Conservation (phyloP, 2,329 filamentous ascomycete genomes). For the Fusarium globosum region DNA sequence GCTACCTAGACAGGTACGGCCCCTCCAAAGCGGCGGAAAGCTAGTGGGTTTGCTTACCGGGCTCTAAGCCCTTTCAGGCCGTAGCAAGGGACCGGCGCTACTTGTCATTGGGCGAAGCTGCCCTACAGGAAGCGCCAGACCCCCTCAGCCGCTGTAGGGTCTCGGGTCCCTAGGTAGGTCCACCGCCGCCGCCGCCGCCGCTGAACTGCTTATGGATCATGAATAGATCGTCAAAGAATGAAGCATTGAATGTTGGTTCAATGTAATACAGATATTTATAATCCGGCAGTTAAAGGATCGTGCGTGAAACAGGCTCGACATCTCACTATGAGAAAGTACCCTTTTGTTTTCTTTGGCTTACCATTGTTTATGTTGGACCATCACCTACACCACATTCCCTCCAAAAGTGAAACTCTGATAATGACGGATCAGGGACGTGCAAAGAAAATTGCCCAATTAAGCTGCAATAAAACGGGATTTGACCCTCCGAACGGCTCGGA, state of each 20-base stretch:
- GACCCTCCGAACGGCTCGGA: slow-evolving; percentile 27
- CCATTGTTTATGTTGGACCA: background rate
- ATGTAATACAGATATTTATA: background rate
- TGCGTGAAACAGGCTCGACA: background rate
- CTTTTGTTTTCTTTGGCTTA: background rate
- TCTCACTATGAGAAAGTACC: background rate
- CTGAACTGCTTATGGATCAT: slow-evolving; percentile 3
- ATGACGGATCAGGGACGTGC: slow-evolving; percentile 16
- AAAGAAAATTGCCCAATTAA: slow-evolving; percentile 32
- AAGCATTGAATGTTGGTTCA: slow-evolving; percentile 3
- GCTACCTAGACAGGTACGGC: slow-evolving; percentile 16
- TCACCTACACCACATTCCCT: background rate
- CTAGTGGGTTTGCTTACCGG: slow-evolving; percentile 13
- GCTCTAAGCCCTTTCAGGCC: slow-evolving; percentile 18
- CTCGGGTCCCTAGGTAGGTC: slow-evolving; percentile 8
- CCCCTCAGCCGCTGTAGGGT: slow-evolving; percentile 33
- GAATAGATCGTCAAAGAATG: background rate
- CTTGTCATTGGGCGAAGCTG: slow-evolving; percentile 24
- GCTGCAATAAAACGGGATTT: slow-evolving; percentile 28
- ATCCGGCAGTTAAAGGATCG: background rate
- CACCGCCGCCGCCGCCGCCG: background rate
- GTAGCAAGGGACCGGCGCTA: background rate
- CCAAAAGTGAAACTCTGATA: slow-evolving; percentile 9
- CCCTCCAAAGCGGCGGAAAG: slow-evolving; percentile 33
- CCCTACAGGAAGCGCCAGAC: slow-evolving; percentile 32